Evolutionary conservation across 768 basidiomycete genomes (phyloP).

Genomic region (Plicaturopsis crispa): DNA sequence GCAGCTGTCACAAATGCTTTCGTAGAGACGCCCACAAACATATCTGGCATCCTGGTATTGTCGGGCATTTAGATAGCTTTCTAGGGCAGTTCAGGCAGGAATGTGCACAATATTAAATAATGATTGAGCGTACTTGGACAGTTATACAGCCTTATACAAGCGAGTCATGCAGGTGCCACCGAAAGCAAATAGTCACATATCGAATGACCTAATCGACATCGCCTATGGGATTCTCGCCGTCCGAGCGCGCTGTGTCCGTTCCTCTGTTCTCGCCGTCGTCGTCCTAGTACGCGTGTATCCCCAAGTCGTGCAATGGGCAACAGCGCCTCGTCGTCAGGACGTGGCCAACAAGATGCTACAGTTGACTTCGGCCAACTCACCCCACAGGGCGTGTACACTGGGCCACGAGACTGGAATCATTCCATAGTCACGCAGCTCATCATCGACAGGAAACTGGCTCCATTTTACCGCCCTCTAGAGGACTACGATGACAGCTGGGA

Average conservation of each 20-base stretch:
- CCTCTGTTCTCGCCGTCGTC: no score
- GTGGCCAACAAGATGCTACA: slow-evolving; percentile 69
- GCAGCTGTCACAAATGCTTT: no score
- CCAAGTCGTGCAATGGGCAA: slow-evolving; percentile 79
- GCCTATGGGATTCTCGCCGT: not conserved
- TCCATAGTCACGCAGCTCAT: slow-evolving; percentile 82
- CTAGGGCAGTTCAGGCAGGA: no score
- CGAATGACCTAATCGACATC: no score
- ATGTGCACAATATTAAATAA: no score
- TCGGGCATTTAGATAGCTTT: no score
- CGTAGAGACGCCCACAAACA: no score
- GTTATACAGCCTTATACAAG: no score
- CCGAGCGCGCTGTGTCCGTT: no score
- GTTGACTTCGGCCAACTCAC: slow-evolving; percentile 78
- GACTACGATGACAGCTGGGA: slow-evolving; percentile 89
- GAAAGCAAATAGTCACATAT: slow-evolving; percentile 2
- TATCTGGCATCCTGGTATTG: no score
- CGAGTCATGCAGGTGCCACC: slow-evolving; percentile 3
- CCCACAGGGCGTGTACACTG: slow-evolving; percentile 85
- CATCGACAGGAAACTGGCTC: slow-evolving; percentile 80
- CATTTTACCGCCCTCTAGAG: slow-evolving; percentile 94
- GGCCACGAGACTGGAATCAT: slow-evolving; percentile 85
- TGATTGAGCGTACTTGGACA: no score
- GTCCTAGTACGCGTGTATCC: no score
- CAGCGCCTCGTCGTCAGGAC: slow-evolving; percentile 66